Conservation (phyloP, 2,329 filamentous ascomycete species). For the Gnomoniopsis smithogilvyi region DNA sequence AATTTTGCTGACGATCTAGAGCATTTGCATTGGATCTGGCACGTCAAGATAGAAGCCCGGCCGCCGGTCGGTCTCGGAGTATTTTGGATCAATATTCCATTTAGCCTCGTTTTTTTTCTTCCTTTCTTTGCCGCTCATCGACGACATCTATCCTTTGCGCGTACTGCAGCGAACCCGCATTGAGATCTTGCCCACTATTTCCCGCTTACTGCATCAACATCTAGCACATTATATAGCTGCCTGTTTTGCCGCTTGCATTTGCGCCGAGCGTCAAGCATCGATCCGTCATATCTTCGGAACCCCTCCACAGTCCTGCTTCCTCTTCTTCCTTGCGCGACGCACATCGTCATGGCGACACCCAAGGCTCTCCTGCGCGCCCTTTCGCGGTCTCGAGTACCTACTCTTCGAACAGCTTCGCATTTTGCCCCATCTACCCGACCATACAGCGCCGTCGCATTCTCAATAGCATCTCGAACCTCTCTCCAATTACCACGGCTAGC, state of each 20-base stretch:
- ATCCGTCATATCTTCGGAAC: background rate
- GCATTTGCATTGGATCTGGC: constrained; percentile 10
- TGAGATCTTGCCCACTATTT: background rate
- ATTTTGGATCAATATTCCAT: background rate
- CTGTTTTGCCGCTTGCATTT: background rate
- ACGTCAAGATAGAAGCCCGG: background rate
- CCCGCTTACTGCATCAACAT: background rate
- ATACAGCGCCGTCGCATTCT: background rate
- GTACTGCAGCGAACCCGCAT: constrained; percentile 15
- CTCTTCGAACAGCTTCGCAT: background rate
- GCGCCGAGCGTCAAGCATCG: background rate
- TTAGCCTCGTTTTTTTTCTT: background rate
- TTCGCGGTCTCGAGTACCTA: background rate
- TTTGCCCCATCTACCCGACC: constrained; percentile 1
- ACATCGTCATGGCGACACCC: constrained; percentile 1
- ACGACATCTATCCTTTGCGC: background rate
- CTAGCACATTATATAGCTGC: background rate
- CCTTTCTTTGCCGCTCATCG: background rate
- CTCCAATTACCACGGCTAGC: background rate
- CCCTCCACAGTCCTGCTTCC: background rate
- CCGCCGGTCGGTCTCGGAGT: background rate
- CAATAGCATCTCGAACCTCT: background rate
- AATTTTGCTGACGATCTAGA: constrained; percentile 16
- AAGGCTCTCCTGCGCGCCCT: constrained; percentile 3
- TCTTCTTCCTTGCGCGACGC: background rate